These are phyloP conservation scores for Wickerhamomyces rabaulensis DNA, from an alignment of 805 yeast genomes.

Conservation along the genomic window DNA sequence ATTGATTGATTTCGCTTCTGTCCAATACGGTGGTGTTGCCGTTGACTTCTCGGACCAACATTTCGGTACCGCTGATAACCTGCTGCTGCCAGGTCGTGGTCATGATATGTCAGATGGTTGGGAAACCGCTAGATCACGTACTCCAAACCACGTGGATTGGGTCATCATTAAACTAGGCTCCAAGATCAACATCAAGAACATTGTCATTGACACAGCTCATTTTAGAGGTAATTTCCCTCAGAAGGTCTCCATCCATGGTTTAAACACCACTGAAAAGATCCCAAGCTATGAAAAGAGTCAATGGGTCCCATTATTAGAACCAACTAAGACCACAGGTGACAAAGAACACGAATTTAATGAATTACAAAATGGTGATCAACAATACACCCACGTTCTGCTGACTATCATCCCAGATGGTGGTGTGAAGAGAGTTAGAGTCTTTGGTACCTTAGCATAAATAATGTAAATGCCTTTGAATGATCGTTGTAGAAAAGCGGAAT, in stretches of 20 bases:
- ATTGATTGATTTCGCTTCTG: conserved; percentile 72
- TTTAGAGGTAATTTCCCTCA: conserved; percentile 95
- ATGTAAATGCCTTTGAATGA: not conserved
- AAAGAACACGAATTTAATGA: conserved; percentile 58
- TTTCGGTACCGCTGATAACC: conserved; percentile 87
- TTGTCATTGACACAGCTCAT: conserved; percentile 87
- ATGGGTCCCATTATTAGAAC: conserved; percentile 66
- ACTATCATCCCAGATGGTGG: conserved; percentile 97
- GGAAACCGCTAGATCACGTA: conserved; percentile 91
- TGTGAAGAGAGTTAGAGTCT: conserved; percentile 81
- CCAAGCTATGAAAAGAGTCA: conserved; percentile 34
- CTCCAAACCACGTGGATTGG: conserved; percentile 87
- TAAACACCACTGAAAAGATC: conserved; percentile 33
- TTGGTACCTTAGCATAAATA: conserved; percentile 40
- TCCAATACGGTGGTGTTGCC: conserved; percentile 84
- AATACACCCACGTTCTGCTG: conserved; percentile 66
- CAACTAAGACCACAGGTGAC: conserved; percentile 78
- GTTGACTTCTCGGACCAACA: conserved; percentile 85
- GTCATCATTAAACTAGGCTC: conserved; percentile 78
- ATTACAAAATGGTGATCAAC: conserved; percentile 18
- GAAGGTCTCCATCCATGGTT: conserved; percentile 62
- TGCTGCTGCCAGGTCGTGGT: conserved; percentile 91
- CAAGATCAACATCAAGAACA: conserved; percentile 44
- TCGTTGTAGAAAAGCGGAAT: not conserved
- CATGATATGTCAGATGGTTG: conserved; percentile 97